Evolutionary conservation across 106 monocot genomes (phyloP).

Genomic region (Triglochin maritima): DNA sequence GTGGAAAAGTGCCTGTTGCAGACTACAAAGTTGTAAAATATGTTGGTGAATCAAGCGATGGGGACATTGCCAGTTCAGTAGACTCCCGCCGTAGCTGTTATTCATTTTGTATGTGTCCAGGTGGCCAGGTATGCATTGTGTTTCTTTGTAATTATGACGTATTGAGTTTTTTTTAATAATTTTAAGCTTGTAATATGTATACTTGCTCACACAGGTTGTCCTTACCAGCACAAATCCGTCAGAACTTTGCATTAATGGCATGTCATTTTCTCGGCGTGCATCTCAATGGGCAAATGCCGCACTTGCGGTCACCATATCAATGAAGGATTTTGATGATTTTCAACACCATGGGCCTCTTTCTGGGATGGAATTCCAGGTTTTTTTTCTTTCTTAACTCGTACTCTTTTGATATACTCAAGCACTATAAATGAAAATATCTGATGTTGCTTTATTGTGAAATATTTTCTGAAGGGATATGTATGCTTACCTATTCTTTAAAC

Average conservation of each 20-base stretch:
- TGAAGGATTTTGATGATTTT: constrained; percentile 51
- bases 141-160: neutral
- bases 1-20: constrained; percentile 93
- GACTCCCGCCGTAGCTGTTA: constrained; percentile 59
- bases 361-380: constrained; percentile 93
- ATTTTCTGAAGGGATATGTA: too few species aligned
- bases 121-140: constrained; percentile 60
- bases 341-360: constrained; percentile 56
- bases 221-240: constrained; percentile 81
- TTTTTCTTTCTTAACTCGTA: neutral
- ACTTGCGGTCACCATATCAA: constrained; percentile 74
- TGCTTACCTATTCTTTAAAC: too few species aligned
- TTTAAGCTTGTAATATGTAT: neutral
- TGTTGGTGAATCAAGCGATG: constrained; percentile 25
- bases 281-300: constrained; percentile 98
- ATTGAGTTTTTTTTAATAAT: neutral
- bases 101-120: constrained; percentile 99
- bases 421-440: too few species aligned
- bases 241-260: constrained; percentile 94
- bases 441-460: too few species aligned
- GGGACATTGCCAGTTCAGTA: constrained; percentile 1
- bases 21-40: constrained; percentile 90
- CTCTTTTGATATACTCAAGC: too few species aligned
- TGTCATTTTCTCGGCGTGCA: constrained; percentile 94
- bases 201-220: constrained; percentile 49